phyloP scores from a whole-genome alignment of 768 basidiomycete genomes.

The Lentinula sp. region DNA sequence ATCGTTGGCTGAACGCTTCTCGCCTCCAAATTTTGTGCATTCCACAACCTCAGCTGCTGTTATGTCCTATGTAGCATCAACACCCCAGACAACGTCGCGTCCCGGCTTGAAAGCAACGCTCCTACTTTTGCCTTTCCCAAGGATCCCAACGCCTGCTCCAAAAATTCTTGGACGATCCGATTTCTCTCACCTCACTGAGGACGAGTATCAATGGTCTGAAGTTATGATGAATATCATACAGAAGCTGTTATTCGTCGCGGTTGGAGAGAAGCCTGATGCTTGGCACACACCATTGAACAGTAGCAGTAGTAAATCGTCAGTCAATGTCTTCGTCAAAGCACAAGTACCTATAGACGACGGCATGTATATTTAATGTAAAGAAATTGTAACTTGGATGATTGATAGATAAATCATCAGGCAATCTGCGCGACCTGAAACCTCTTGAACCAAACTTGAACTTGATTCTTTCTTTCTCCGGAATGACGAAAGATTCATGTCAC shows the following conservation, averaged over 20 bases:
- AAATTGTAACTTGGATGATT: too few species aligned
- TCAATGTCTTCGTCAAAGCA: not conserved
- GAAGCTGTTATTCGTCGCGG: constrained; percentile 24
- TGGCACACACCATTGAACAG: constrained; percentile 1
- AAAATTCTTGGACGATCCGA: constrained; percentile 27
- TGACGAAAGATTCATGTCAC: not conserved
- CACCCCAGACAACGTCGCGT: constrained; percentile 1
- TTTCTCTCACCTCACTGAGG: constrained; percentile 25
- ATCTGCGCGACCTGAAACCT: too few species aligned
- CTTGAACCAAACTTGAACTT: not conserved
- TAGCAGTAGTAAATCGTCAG: not conserved
- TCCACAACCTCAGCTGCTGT: constrained; percentile 46
- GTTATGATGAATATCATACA: constrained; percentile 28
- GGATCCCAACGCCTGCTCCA: constrained; percentile 36
- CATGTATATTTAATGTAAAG: constrained; percentile 4
- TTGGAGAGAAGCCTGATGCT: constrained; percentile 15
- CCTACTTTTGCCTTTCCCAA: constrained; percentile 44
- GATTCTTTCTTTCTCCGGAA: not conserved
- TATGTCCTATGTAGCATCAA: constrained; percentile 28
- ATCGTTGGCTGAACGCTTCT: constrained; percentile 29
- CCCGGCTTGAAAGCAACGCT: constrained; percentile 19
- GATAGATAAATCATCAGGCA: too few species aligned
- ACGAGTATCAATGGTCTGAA: constrained; percentile 29
- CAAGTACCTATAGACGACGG: not conserved
- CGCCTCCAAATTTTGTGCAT: constrained; percentile 53